These are phyloP conservation scores for Zelonia costaricensis DNA, from an alignment of 208 protist genomes.

Conservation along the genomic window DNA sequence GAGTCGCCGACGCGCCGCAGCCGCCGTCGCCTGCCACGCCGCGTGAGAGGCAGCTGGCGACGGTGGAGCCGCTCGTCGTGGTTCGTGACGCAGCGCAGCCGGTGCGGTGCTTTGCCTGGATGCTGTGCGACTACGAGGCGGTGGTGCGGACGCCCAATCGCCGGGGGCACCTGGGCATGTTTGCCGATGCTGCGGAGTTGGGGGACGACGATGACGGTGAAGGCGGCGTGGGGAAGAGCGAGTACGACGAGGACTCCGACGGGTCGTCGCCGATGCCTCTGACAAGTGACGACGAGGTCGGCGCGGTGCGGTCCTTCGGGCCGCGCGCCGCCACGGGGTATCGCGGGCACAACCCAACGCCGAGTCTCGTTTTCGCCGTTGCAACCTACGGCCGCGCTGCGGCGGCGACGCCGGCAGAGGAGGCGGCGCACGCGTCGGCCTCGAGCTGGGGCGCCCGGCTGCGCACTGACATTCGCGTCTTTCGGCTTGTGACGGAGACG, in stretches of 20 bases:
- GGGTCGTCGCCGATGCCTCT: not conserved
- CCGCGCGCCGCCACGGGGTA: not conserved
- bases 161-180: no score
- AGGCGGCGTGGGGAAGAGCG: no score
- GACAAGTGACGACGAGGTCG: slow-evolving; percentile 1
- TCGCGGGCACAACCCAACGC: slow-evolving; percentile 10
- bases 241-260: slow-evolving; percentile 4
- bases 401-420: not conserved
- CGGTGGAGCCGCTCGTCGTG: slow-evolving; percentile 14
- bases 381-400: not conserved
- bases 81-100: slow-evolving; percentile 20
- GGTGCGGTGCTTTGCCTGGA: slow-evolving; percentile 30
- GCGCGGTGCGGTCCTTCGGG: not conserved
- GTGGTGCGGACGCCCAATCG: slow-evolving; percentile 1
- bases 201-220: no score
- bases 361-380: slow-evolving; percentile 24
- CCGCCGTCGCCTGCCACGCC: not conserved
- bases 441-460: not conserved
- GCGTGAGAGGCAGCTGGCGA: no score
- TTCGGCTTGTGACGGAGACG: slow-evolving; percentile 16
- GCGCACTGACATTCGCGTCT: slow-evolving; percentile 16
- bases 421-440: not conserved
- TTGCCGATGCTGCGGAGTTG: no score
- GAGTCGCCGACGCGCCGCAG: slow-evolving; percentile 4
- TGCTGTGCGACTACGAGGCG: slow-evolving; percentile 28